Evolutionary conservation across 805 yeast genomes (phyloP).

Genomic region (Tetrapisispora fleetii): DNA sequence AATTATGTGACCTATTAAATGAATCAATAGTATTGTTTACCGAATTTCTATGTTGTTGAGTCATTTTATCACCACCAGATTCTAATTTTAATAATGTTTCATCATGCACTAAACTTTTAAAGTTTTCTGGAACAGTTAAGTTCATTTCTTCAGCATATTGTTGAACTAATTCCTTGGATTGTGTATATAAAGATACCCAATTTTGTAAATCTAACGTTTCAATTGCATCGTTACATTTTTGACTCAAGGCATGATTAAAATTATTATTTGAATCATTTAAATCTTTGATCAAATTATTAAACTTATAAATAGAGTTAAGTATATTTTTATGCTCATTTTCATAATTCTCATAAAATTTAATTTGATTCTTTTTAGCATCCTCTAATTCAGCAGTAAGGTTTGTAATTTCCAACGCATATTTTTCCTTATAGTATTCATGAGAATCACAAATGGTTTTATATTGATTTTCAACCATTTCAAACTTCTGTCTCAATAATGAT

Average conservation of each 20-base stretch:
- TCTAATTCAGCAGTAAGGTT: constrained; percentile 5
- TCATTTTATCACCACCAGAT: neutral
- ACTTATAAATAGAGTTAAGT: neutral
- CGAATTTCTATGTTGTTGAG: neutral
- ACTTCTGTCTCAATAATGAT: neutral
- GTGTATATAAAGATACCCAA: constrained; percentile 15
- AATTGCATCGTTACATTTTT: constrained; percentile 3
- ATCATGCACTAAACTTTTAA: neutral
- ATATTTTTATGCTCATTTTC: neutral
- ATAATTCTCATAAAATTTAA: neutral
- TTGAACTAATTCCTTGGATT: constrained; percentile 10
- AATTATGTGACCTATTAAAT: neutral
- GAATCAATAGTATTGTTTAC: constrained; percentile 1
- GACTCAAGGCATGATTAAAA: neutral
- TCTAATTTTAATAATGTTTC: constrained; percentile 3
- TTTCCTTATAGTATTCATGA: constrained; percentile 17
- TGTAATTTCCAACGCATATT: constrained; percentile 16
- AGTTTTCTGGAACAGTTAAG: constrained; percentile 1
- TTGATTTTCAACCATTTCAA: constrained; percentile 4
- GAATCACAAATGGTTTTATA: constrained; percentile 21
- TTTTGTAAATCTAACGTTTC: constrained; percentile 5
- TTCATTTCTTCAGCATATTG: constrained; percentile 11
- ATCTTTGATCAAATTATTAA: neutral
- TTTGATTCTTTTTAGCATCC: constrained; percentile 1
- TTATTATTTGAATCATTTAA: neutral